A percentile compares a stretch with the other conserved stretches of the same genome.
phyloP scores from a whole-genome alignment of 2,329 filamentous ascomycete species.

The Macroventuria anomochaeta region DNA sequence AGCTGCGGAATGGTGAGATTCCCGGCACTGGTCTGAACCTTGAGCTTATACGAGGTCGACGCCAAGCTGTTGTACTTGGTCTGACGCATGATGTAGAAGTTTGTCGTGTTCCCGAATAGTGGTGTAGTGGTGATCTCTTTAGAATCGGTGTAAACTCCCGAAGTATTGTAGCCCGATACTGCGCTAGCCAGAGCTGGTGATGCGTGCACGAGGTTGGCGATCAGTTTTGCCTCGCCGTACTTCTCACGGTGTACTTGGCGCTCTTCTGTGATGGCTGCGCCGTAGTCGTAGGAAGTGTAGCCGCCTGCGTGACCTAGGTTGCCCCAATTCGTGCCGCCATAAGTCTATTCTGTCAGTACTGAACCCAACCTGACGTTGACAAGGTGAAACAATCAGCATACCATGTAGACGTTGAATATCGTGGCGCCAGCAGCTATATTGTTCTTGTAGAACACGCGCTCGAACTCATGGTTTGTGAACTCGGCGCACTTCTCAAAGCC shows the following conservation, averaged over 20 bases:
- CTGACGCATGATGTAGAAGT: constrained; percentile 71
- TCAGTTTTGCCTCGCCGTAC: constrained; percentile 76
- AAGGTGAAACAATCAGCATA: not conserved
- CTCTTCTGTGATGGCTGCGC: constrained; percentile 70
- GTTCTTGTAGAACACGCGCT: constrained; percentile 79
- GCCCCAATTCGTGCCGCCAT: constrained; percentile 84
- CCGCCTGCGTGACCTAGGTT: constrained; percentile 71
- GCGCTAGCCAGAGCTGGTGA: constrained; percentile 70
- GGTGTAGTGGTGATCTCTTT: constrained; percentile 64
- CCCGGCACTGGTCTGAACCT: constrained; percentile 60
- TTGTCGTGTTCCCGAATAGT: constrained; percentile 59
- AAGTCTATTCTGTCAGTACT: constrained; percentile 51
- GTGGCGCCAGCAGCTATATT: constrained; percentile 67
- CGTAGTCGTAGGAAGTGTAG: constrained; percentile 64
- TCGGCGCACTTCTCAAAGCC: constrained; percentile 70
- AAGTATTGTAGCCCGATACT: constrained; percentile 29
- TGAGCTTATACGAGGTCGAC: constrained; percentile 67
- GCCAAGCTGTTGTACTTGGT: constrained; percentile 63
- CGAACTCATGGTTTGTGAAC: constrained; percentile 73
- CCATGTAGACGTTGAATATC: constrained; percentile 76
- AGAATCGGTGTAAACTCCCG: constrained; percentile 35
- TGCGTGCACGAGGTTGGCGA: constrained; percentile 74
- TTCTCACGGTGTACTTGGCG: constrained; percentile 72
- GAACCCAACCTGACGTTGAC: too few species aligned
- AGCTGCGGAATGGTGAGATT: constrained; percentile 64